These are phyloP conservation scores for Gleditsia sinensis DNA, from an alignment of 306 rosid species.

Conservation along the genomic window DNA sequence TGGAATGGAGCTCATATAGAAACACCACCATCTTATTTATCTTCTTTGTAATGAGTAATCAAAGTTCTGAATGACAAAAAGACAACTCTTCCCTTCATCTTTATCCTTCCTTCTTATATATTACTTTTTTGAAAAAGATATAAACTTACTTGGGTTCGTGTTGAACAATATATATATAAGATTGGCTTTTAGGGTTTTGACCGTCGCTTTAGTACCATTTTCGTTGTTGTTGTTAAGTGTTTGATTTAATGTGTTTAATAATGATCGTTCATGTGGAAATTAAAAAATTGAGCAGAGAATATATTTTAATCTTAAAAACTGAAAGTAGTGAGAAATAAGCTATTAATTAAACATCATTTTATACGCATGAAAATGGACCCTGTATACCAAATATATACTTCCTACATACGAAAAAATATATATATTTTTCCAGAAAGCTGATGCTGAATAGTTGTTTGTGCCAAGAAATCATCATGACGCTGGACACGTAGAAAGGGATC, in stretches of 20 bases:
- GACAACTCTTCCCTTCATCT: constrained; percentile 21
- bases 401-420: background rate
- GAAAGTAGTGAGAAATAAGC: no score
- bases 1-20: background rate
- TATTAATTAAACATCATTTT: no score
- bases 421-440: background rate
- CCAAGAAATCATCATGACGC: constrained; percentile 7
- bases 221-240: no score
- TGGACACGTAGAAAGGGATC: background rate
- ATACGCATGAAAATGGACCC: background rate
- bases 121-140: background rate
- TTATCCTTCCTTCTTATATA: constrained; percentile 24
- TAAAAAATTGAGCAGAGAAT: no score
- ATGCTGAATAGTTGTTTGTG: background rate
- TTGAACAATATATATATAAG: background rate
- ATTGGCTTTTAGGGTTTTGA: constrained; percentile 31
- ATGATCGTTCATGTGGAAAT: no score
- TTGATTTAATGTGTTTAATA: no score
- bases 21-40: constrained; percentile 18
- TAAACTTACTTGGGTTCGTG: constrained; percentile 12
- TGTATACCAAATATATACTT: constrained; percentile 10
- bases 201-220: constrained; percentile 1
- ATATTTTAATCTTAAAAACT: no score
- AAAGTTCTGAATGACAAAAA: constrained; percentile 24
- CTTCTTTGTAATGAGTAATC: background rate